Evolutionary conservation across 2,329 filamentous ascomycete genomes (phyloP), one percentile per base, ranked within the genome.

Genomic region (Alternaria incomplexa): DNA sequence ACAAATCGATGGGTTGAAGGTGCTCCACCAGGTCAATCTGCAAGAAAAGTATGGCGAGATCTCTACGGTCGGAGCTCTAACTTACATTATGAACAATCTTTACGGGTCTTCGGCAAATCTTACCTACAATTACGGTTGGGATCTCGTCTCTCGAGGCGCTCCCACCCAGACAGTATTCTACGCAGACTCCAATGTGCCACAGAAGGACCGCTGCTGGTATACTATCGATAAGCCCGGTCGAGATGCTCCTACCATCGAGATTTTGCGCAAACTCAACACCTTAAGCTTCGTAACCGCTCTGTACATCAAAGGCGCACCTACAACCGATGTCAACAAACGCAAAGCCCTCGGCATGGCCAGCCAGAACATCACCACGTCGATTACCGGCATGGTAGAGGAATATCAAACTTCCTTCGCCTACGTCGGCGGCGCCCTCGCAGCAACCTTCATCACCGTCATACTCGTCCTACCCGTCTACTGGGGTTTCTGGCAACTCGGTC

Each of bases 401-500:
- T 79, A 78, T 66, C 56, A 50, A 2, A 79, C 76, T 0, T 61
- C 75, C 26, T 70, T 64, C 32, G 36, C 17, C 10, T 79, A 74
- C 65, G 72, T 79, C 55, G 73, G 56, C 26, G 76, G 71, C 50
- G 77, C 77, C 3, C 65, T 79, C 5, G 72, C 68, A 20, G 72
- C 72, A 12, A 76, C 72, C 11, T 50, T 79, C 32, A 48, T 74
- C 50, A 78, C 74, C n/a, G 64, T 80, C 4, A 26, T 77, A 30
- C 69, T 71, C 62, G 74, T 79, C 1, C 62, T 77, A 1, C 74
- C 77, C n/a, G 71, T 73, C 1, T 79, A 76, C 69, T 79, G 69
- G 68, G 74, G 75, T 15, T 80, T 74, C 70, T 79, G 77, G 78
- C 65, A 79, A 32, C 73, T 79, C 0, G 77, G 77, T 2, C 74